These are phyloP conservation scores for Tetracladium setigerum DNA, from an alignment of 495 filamentous ascomycete genomes.

Conservation along the genomic window DNA sequence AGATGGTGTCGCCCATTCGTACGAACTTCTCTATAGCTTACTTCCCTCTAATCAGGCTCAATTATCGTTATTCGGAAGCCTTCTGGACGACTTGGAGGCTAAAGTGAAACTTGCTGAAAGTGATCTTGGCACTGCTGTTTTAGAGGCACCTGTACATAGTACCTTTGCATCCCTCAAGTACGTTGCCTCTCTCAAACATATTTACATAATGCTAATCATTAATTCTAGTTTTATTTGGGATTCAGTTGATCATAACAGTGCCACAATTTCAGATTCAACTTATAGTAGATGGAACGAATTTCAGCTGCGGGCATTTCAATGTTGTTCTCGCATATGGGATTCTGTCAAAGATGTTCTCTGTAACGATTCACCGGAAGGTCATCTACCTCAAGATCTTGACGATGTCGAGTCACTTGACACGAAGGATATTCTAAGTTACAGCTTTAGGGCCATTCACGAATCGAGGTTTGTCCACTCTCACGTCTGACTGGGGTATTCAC, in stretches of 20 bases:
- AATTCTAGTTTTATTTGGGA: constrained; percentile 16
- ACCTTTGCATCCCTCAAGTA: constrained; percentile 59
- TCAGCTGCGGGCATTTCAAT: constrained; percentile 47
- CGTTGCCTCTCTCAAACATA: constrained; percentile 1
- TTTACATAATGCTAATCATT: background rate
- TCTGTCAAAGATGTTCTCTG: constrained; percentile 71
- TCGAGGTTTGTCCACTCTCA: constrained; percentile 53
- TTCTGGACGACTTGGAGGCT: constrained; percentile 35
- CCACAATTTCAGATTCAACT: background rate
- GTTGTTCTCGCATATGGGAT: constrained; percentile 62
- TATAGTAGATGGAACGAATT: constrained; percentile 16
- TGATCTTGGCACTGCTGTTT: constrained; percentile 52
- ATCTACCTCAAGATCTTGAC: constrained; percentile 66
- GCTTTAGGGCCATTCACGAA: constrained; percentile 86
- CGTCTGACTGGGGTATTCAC: background rate
- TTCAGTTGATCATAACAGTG: background rate
- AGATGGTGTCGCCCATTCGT: constrained; percentile 68
- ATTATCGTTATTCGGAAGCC: constrained; percentile 1
- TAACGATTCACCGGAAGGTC: constrained; percentile 85
- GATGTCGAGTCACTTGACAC: constrained; percentile 61
- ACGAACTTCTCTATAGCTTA: constrained; percentile 39
- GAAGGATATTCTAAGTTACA: constrained; percentile 86
- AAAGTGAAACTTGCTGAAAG: constrained; percentile 47
- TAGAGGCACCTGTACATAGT: constrained; percentile 62
- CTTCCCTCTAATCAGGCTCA: background rate